Percentiles rank a stretch among this genome's conserved stretches.
Evolutionary conservation across 139 green algal genomes (phyloP).

Genomic region (Micromonas pusilla): DNA sequence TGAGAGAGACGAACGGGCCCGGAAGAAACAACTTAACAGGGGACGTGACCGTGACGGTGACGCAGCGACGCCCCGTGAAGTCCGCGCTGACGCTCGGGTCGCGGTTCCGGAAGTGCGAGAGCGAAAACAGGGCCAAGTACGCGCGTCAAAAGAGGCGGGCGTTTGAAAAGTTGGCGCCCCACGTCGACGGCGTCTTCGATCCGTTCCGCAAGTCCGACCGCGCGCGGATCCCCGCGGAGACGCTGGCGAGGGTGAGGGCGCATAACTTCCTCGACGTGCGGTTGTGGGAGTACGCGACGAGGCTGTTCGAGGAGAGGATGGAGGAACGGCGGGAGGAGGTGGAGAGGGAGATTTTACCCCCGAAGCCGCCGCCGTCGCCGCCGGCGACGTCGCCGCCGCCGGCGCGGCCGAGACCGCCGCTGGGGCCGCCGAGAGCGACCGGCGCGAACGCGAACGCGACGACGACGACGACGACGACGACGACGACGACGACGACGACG

Average conservation of each 20-base stretch:
- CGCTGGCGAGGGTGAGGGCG: not conserved
- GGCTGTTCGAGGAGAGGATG: slow-evolving; percentile 1
- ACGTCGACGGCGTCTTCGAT: not conserved
- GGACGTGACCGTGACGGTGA: not conserved
- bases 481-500: no score
- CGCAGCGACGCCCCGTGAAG: no score
- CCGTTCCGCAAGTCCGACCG: not conserved
- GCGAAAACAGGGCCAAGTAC: not conserved
- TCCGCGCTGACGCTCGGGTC: not conserved
- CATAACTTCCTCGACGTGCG: not conserved
- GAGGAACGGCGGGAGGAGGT: not conserved
- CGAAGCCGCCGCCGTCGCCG: not conserved
- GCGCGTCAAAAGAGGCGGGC: not conserved
- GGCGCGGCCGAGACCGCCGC: no score
- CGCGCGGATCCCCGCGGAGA: not conserved
- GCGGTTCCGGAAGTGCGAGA: not conserved
- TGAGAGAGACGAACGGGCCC: not conserved
- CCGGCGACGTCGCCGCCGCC: no score
- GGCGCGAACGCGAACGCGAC: no score
- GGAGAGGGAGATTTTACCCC: not conserved
- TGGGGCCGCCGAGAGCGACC: no score
- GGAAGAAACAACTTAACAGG: not conserved
- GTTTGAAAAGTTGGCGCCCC: not conserved
- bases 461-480: no score
- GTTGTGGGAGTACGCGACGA: not conserved